Evolutionary conservation across 768 basidiomycete species (phyloP), one percentile per base, ranked within the genome.

Genomic region (Boletus insuetus): DNA sequence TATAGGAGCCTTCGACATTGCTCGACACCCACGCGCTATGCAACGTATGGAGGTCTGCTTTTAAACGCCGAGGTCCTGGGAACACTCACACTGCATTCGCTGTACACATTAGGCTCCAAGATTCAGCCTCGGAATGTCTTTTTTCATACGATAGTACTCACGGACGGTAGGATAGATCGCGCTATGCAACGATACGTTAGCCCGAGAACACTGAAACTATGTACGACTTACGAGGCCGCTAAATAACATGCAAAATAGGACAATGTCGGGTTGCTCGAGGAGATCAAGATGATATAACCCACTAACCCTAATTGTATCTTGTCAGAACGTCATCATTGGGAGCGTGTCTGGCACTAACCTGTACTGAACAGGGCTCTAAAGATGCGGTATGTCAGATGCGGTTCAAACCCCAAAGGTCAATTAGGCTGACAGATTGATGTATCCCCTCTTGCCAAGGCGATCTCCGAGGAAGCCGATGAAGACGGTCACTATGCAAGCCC

Each of bases 171-270:
- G 79, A 58, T 79, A 82, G 24, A 81, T 81, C 11, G 78, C 73
- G 12, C 76, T 74, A 39, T 29, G 24, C 7, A 26, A 38, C 26
- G 2, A 3, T 6, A 34, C 24, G 22, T 66, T 13, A 64, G 54
- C 19, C 31, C 19, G 29, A 35, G 4, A 19, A 35, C 13, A 32
- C 16, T 11, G 40, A 52, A 20, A 37, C 24, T 9, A 26, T 22
- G 11, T 24, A 16, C 19, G 42, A 76, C 86, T 74, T 60, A 86
- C 86, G 83, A 84, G 22, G 83, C 81, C 17, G 85, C 89, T 5
- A 89, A 72, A 65, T 81, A 91, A 22, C 83, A 81, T 5, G 86
- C 86, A 59, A 89, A 87, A 65, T 89, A 89, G 6, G 86, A 88
- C 39, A 89, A 65, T 3, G 78, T 79, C n/a, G 84, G 76, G 20